Percentiles rank a stretch among this genome's conserved stretches.
Conservation (phyloP, 2,329 filamentous ascomycete genomes). For the Sporothrix sp. region DNA sequence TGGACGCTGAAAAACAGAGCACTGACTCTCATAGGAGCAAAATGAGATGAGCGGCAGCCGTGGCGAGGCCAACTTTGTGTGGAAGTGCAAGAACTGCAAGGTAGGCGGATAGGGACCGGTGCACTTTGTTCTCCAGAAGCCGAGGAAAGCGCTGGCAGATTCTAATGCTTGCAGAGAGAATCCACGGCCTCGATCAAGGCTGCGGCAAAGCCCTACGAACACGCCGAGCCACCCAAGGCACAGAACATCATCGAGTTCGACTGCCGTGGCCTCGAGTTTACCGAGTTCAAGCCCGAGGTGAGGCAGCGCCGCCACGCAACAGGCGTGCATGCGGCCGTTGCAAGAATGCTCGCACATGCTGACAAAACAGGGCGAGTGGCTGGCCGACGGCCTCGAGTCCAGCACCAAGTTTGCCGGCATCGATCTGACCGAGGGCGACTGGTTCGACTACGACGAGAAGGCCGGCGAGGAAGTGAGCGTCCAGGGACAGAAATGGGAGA, state of each 20-base stretch:
- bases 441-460: constrained; percentile 98
- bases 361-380: constrained; percentile 66
- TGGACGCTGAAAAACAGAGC: too few species aligned
- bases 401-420: constrained; percentile 72
- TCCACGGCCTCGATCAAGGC: constrained; percentile 77
- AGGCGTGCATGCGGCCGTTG: too few species aligned
- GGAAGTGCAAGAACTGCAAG: constrained; percentile 98
- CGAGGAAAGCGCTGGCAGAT: not conserved
- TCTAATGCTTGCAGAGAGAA: constrained; percentile 49
- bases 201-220: constrained; percentile 61
- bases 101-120: constrained; percentile 32
- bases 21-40: constrained; percentile 72
- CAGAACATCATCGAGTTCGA: constrained; percentile 84
- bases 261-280: constrained; percentile 87
- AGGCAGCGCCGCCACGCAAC: constrained; percentile 7
- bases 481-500: constrained; percentile 79
- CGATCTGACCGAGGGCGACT: constrained; percentile 81
- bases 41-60: constrained; percentile 88
- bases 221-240: constrained; percentile 59
- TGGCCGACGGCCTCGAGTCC: constrained; percentile 72
- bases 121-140: not conserved
- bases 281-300: constrained; percentile 83
- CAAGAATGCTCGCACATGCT: too few species aligned
- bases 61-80: constrained; percentile 98
- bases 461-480: constrained; percentile 84